Conservation (phyloP, 1,284 basidiomycete species). For the Apiotrichum laibachii region DNA sequence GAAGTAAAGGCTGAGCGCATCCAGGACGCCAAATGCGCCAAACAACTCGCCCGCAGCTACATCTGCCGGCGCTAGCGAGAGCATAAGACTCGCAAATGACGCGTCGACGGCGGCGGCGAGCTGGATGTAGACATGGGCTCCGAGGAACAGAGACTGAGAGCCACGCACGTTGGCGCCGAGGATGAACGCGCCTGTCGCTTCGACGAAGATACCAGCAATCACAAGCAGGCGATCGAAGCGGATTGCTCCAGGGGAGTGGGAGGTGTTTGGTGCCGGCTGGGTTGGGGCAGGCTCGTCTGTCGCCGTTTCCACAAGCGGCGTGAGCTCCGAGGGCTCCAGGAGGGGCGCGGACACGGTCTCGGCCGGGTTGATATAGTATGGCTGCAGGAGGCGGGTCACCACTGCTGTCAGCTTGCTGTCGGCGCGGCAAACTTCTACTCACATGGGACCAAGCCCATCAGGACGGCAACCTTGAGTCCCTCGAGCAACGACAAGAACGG, state of each 20-base stretch:
- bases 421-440: no score
- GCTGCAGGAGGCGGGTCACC: background rate
- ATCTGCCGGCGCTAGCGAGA: background rate
- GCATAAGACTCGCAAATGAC: background rate
- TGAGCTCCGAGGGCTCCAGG: no score
- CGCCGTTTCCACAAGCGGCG: no score
- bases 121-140: background rate
- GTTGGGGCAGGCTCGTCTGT: no score
- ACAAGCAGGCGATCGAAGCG: no score
- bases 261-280: no score
- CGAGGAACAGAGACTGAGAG: background rate
- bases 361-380: background rate
- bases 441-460: background rate
- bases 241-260: no score
- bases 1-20: background rate
- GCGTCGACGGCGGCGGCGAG: background rate
- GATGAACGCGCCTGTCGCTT: no score
- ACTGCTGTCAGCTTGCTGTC: background rate
- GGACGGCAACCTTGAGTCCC: background rate
- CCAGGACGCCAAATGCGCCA: background rate
- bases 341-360: no score
- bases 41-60: background rate
- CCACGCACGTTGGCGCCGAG: no score
- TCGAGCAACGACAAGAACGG: conserved; percentile 1
- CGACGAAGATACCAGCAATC: no score